Conservation (phyloP, 2,329 filamentous ascomycete species). For the Rhynchosporium agropyri region DNA sequence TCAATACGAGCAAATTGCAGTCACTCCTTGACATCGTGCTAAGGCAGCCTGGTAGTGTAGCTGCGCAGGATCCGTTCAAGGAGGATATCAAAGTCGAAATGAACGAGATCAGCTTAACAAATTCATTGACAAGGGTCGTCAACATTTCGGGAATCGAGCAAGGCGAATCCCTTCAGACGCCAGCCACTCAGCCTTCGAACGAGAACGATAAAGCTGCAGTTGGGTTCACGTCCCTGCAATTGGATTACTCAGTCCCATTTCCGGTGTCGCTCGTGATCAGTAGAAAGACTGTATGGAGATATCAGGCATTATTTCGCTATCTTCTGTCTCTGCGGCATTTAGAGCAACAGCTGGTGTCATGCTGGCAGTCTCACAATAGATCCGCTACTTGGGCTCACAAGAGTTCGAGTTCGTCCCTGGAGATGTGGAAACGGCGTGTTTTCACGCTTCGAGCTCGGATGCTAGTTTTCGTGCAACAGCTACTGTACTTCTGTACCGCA, state of each 20-base stretch:
- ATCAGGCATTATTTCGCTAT: slow-evolving; percentile 95
- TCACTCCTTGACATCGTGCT: slow-evolving; percentile 94
- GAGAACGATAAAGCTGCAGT: slow-evolving; percentile 85
- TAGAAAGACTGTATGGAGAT: slow-evolving; percentile 93
- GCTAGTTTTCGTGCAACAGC: slow-evolving; percentile 95
- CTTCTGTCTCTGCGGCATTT: slow-evolving; percentile 86
- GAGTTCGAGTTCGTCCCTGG: slow-evolving; percentile 71
- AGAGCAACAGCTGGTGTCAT: slow-evolving; percentile 81
- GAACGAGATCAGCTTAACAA: slow-evolving; percentile 91
- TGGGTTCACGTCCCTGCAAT: slow-evolving; percentile 88
- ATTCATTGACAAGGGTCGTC: slow-evolving; percentile 93
- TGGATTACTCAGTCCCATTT: slow-evolving; percentile 94
- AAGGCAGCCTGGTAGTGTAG: slow-evolving; percentile 92
- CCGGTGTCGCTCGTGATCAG: slow-evolving; percentile 94
- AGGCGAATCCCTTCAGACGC: slow-evolving; percentile 77
- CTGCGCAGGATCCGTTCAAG: slow-evolving; percentile 94
- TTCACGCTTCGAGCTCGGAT: slow-evolving; percentile 92
- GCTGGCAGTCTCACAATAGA: slow-evolving; percentile 89
- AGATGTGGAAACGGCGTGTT: slow-evolving; percentile 89
- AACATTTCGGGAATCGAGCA: slow-evolving; percentile 96
- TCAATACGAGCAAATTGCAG: slow-evolving; percentile 92
- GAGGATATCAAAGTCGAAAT: slow-evolving; percentile 98
- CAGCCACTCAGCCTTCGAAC: slow-evolving; percentile 63
- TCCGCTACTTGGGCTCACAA: slow-evolving; percentile 80
- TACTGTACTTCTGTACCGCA: slow-evolving; percentile 94